Percentiles rank a stretch among this genome's conserved stretches.
These are phyloP conservation scores for Pseudogymnoascus sp. DNA, from an alignment of 2,329 filamentous ascomycete genomes.

Conservation along the genomic window DNA sequence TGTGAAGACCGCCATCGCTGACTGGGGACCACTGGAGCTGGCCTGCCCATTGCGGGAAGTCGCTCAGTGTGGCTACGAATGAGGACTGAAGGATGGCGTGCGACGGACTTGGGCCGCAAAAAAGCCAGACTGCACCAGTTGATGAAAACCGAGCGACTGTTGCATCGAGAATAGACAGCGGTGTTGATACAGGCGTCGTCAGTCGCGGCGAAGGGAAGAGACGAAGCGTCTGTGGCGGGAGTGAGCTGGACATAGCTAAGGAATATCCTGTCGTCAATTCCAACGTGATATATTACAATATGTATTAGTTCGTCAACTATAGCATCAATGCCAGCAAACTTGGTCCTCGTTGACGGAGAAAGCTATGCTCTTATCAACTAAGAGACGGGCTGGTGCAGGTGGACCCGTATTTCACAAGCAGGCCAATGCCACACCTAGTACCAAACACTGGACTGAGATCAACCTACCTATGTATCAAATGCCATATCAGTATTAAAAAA, in stretches of 20 bases:
- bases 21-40: slow-evolving; percentile 21
- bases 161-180: slow-evolving; percentile 36
- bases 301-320: not conserved
- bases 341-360: not conserved
- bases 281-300: not conserved
- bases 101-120: slow-evolving; percentile 13
- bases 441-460: not conserved
- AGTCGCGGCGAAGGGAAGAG: not conserved
- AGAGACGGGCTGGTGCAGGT: not conserved
- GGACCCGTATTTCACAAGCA: not conserved
- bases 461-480: not conserved
- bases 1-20: slow-evolving; percentile 33
- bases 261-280: not conserved
- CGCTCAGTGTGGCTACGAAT: slow-evolving; percentile 29
- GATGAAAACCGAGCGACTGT: slow-evolving; percentile 33
- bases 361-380: not conserved
- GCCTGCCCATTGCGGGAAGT: slow-evolving; percentile 7
- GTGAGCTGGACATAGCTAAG: not conserved
- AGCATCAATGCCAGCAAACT: not conserved
- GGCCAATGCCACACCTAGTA: not conserved
- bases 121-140: slow-evolving; percentile 38
- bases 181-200: slow-evolving; percentile 11
- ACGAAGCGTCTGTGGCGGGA: not conserved
- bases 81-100: slow-evolving; percentile 19
- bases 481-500: not conserved